phyloP scores from a whole-genome alignment of 768 basidiomycete species.

The Lactarius akahatsu region DNA sequence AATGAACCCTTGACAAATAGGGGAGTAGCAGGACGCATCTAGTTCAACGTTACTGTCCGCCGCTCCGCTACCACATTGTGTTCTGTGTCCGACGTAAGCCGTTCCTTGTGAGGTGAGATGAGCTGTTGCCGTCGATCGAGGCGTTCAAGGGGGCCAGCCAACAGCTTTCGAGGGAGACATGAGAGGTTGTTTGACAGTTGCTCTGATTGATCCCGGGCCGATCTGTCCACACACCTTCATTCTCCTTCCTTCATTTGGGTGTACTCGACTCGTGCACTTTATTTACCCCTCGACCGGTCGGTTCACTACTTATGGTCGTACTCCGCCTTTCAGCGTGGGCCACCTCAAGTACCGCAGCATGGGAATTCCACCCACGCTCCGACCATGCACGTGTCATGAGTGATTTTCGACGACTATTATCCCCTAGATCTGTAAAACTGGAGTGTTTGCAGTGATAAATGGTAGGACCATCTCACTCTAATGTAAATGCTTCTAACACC shows the following conservation, averaged over 20 bases:
- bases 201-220: too few relatives aligned
- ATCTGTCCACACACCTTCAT: too few relatives aligned
- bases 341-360: not conserved
- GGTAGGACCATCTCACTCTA: not conserved
- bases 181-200: not conserved
- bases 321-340: constrained; percentile 6
- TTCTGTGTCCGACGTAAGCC: not conserved
- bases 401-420: not conserved
- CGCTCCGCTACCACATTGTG: constrained; percentile 1
- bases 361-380: constrained; percentile 9
- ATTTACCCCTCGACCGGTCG: not conserved
- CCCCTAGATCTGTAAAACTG: not conserved
- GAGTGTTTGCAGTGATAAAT: not conserved
- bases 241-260: not conserved
- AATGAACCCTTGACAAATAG: constrained; percentile 10
- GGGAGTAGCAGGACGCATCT: not conserved
- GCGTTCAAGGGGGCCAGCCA: not conserved
- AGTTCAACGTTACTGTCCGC: not conserved
- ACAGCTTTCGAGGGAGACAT: not conserved
- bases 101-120: constrained; percentile 14
- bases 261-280: not conserved
- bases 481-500: not conserved
- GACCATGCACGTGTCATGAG: constrained; percentile 3
- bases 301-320: not conserved
- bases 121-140: constrained; percentile 15